Evolutionary conservation across 345 rosid genomes (phyloP), one percentile per base, ranked within the genome.

Genomic region (Theobroma cacao): DNA sequence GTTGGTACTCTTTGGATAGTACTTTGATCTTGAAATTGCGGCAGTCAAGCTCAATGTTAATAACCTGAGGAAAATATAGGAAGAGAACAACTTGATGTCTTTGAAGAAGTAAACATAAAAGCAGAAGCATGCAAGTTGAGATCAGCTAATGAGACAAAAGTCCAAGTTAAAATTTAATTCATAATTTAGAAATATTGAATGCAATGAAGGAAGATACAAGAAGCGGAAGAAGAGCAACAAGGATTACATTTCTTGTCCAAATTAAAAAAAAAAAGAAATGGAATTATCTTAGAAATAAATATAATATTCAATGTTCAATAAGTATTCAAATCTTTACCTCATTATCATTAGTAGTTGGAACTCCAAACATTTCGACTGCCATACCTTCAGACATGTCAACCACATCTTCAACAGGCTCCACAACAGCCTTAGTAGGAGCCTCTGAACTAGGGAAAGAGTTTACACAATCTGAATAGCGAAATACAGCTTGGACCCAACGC

Each of bases 401-500:
- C 77, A 86, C 98, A 75, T 76, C 63, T 38, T 88, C 77, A 3
- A 74, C 52, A 68, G 74, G 56, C 74, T 81, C 85, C 50, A 69
- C 75, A 33, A 85, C 76, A 72, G 78, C 50, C 36, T 79, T 77
- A 60, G 75, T 45, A 45, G 82, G 78, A 78, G 80, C 59, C 77
- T 82, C 82, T 11, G 45, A 41, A 52, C 76, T 38, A 47, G 75
- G 74, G 69, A 75, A 18, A 74, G 78, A 30, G 56, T 79, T 75
- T 3, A 50, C 69, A 45, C n/a, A 31, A 30, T 82, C 84, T 78
- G 92, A 81, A 64, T 41, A 72, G 64, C 85, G 81, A 81, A 95
- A 93, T 52, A 88, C 90, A 58, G 96, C 96, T 89, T 95, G 99
- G 80, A 93, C 85, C 99, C 98, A 95, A 60, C 96, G 91, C 85